Conservation (phyloP, 495 filamentous ascomycete species). For the Neurospora tetrasperma region DNA sequence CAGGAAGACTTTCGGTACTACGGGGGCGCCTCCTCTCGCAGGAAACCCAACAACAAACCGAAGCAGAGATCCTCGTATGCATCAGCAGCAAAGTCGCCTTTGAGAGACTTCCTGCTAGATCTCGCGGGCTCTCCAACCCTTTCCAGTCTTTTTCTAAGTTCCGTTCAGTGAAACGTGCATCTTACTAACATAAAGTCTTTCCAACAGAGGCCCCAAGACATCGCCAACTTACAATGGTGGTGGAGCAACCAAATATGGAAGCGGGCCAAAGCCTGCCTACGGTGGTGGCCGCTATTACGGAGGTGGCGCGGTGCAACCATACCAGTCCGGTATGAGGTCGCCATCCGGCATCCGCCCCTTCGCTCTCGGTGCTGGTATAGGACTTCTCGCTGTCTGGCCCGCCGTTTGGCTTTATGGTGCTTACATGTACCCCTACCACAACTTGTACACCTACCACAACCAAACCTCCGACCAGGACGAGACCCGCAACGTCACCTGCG, state of each 20-base stretch:
- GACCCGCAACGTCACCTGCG: conserved; percentile 60
- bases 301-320: conserved; percentile 65
- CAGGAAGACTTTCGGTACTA: not conserved
- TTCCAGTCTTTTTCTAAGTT: not conserved
- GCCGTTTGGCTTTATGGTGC: conserved; percentile 52
- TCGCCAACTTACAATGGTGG: conserved; percentile 43
- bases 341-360: conserved; percentile 46
- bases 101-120: not conserved
- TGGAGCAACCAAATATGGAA: conserved; percentile 54
- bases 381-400: conserved; percentile 45
- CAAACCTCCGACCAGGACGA: conserved; percentile 45
- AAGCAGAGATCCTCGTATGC: not conserved
- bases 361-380: conserved; percentile 43
- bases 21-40: not conserved
- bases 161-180: not conserved
- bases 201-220: conserved; percentile 10
- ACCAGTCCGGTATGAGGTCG: conserved; percentile 48
- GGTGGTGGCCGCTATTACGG: conserved; percentile 66
- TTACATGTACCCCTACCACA: conserved; percentile 57
- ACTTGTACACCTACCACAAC: conserved; percentile 57
- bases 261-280: conserved; percentile 48
- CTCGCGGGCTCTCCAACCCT: not conserved
- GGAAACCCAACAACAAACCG: not conserved
- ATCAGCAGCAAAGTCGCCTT: not conserved
- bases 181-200: conserved; percentile 1